phyloP scores from a whole-genome alignment of 2,329 filamentous ascomycete genomes.

The Fusarium paranaense region DNA sequence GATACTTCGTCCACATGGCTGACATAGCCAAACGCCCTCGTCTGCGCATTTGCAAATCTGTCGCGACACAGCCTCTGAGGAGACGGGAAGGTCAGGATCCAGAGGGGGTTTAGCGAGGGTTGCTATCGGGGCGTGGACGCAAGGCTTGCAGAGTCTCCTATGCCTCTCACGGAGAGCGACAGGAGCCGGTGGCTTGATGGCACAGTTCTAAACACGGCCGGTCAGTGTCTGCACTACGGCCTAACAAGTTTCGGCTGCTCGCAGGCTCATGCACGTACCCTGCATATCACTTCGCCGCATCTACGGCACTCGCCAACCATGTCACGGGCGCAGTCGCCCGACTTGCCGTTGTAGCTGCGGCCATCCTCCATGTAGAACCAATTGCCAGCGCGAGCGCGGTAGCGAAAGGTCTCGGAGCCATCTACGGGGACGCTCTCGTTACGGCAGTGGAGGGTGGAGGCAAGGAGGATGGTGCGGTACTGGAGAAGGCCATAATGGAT shows the following conservation, averaged over 20 bases:
- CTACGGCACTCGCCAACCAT: constrained; percentile 86
- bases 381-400: constrained; percentile 66
- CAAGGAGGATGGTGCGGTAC: constrained; percentile 79
- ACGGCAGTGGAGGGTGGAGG: constrained; percentile 81
- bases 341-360: constrained; percentile 71
- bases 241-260: constrained; percentile 1
- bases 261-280: constrained; percentile 66
- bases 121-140: constrained; percentile 77
- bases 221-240: constrained; percentile 16
- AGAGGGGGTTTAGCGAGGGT: constrained; percentile 60
- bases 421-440: constrained; percentile 73
- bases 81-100: constrained; percentile 59
- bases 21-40: constrained; percentile 83
- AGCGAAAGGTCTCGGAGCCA: constrained; percentile 67
- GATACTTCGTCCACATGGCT: constrained; percentile 82
- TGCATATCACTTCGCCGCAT: constrained; percentile 82
- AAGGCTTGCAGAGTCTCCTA: constrained; percentile 82
- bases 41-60: constrained; percentile 65
- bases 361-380: constrained; percentile 71
- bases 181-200: constrained; percentile 81
- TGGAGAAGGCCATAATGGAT: constrained; percentile 83
- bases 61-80: constrained; percentile 67
- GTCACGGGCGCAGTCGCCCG: constrained; percentile 85
- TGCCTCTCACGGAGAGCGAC: constrained; percentile 78
- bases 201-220: constrained; percentile 78